Percentiles rank a stretch among this genome's conserved stretches.
Conservation (phyloP, 2,329 filamentous ascomycete species). For the Claviceps sp. region DNA sequence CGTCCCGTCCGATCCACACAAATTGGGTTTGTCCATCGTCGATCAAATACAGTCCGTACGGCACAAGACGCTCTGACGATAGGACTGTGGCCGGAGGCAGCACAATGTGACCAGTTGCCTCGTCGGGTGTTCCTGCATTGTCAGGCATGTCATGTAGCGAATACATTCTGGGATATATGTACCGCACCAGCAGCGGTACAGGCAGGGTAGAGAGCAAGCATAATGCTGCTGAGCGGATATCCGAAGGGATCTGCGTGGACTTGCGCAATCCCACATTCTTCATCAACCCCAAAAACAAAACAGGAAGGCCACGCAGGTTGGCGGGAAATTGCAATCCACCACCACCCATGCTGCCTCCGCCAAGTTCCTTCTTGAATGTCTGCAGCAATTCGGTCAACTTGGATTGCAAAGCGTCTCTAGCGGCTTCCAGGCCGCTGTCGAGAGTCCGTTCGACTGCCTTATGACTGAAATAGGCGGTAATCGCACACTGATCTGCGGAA, state of each 20-base stretch:
- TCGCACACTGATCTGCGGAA: constrained; percentile 85
- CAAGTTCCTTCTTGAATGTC: constrained; percentile 94
- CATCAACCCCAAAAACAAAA: constrained; percentile 85
- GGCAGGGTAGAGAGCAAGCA: constrained; percentile 90
- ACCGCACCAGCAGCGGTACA: constrained; percentile 79
- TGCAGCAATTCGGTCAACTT: constrained; percentile 88
- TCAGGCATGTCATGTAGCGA: constrained; percentile 95
- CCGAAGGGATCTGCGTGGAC: constrained; percentile 84
- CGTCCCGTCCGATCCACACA: constrained; percentile 87
- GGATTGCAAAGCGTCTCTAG: constrained; percentile 76
- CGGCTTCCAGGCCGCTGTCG: constrained; percentile 75
- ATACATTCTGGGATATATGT: constrained; percentile 78
- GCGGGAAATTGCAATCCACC: constrained; percentile 89
- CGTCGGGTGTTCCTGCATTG: constrained; percentile 72
- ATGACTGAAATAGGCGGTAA: constrained; percentile 90
- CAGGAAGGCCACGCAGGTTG: constrained; percentile 76
- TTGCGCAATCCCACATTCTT: constrained; percentile 92
- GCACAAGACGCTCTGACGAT: constrained; percentile 73
- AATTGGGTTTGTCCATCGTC: constrained; percentile 97
- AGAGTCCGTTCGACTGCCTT: constrained; percentile 90
- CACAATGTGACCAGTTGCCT: constrained; percentile 75
- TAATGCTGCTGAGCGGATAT: constrained; percentile 84
- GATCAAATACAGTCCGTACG: constrained; percentile 89
- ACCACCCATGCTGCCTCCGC: constrained; percentile 88
- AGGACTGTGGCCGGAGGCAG: constrained; percentile 77